Base-by-base conservation (phyloP, 345 rosid genomes). In the Eucalyptus lansdowneana region DNA sequence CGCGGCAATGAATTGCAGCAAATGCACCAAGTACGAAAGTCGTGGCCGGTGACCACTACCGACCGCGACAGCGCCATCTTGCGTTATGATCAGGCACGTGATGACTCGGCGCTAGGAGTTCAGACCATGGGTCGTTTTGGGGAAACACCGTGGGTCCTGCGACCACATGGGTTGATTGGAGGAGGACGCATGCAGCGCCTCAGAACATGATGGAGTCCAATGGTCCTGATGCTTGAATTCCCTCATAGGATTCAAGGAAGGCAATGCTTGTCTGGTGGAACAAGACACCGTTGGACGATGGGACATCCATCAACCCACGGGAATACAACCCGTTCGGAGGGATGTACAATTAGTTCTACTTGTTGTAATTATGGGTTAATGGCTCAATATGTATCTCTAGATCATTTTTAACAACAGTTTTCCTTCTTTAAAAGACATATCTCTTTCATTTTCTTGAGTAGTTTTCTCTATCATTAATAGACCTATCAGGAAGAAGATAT, bases 401-500 rank as follows among this genome's bases (percentile, higher is more conserved):
- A 56, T 56, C 60, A 56, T 24, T 4, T 56, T 56, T 6, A 22
- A 24, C 62, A 9, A 10, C 13, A 56, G 6, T 5, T 56, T 10
- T 56, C 29, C 62, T 56, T 56, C 29, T 56, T 24, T 56, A 56
- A 24, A 0, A 56, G 62, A 56, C 29, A 56, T 24, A 29, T 24
- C 14, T 5, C 62, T 56, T 56, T 22, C 62, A 10, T 56, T 56
- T 56, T 56, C 29, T 56, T 29, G 29, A 9, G 62, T 4, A 56
- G 62, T 24, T 56, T 56, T 56, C 62, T 22, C 9, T 22, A 3
- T 56, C 62, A 9, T 56, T 24, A 56, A 56, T 56, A 22, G 27
- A 56, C 3, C 1, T 24, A 22, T 56, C 13, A 22, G 1, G 0
- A 24, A 56, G 62, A 22, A 56, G 0, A 56, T 10, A 24, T 56